These are phyloP conservation scores for Globisporangium sylvaticum DNA, from an alignment of 352 stramenopile genomes.

Conservation along the genomic window DNA sequence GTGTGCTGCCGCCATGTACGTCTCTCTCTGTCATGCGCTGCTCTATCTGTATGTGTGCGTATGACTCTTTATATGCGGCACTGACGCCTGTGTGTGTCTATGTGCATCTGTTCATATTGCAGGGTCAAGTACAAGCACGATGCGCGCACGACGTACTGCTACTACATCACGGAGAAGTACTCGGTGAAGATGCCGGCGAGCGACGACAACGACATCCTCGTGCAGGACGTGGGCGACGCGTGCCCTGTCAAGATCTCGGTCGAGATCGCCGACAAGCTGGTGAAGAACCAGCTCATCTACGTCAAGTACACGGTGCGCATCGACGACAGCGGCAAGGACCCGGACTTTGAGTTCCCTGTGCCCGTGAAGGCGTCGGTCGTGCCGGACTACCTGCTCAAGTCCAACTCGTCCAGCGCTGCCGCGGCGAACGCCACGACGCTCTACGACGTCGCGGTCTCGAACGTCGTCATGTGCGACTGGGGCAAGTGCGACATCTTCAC, in stretches of 20 bases:
- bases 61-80: neutral
- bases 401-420: constrained; percentile 21
- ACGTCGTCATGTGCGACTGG: constrained; percentile 80
- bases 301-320: constrained; percentile 64
- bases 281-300: constrained; percentile 44
- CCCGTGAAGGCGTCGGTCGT: constrained; percentile 39
- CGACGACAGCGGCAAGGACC: constrained; percentile 34
- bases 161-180: constrained; percentile 66
- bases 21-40: neutral
- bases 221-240: constrained; percentile 27
- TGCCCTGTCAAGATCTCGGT: constrained; percentile 71
- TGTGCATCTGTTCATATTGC: neutral
- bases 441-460: constrained; percentile 62
- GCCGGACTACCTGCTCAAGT: constrained; percentile 33
- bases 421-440: constrained; percentile 24
- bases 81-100: neutral
- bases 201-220: constrained; percentile 40
- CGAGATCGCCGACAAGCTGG: constrained; percentile 44
- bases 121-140: constrained; percentile 71
- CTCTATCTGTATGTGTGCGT: neutral
- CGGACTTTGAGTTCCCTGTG: constrained; percentile 54
- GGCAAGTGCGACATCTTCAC: constrained; percentile 69
- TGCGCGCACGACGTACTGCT: constrained; percentile 78
- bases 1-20: no score
- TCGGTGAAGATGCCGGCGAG: constrained; percentile 35